Percentiles rank a stretch among this genome's conserved stretches.
These are phyloP conservation scores for Oenanthe sinensis DNA, from an alignment of 129 eudicot species.

Conservation along the genomic window DNA sequence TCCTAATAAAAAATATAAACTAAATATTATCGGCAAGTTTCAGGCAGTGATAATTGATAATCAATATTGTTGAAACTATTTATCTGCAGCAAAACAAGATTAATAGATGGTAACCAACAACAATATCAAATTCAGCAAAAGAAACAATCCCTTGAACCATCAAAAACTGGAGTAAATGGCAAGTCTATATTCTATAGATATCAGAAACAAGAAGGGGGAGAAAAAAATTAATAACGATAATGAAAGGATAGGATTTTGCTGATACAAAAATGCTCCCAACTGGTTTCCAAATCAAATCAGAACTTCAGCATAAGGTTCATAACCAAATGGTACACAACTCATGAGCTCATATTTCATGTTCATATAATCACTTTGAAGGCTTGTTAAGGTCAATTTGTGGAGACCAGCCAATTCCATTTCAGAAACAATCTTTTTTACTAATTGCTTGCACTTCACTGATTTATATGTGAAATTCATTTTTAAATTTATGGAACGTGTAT, in stretches of 20 bases:
- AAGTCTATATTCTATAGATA: neutral
- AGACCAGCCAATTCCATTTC: neutral
- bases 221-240: neutral
- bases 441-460: neutral
- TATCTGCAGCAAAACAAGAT: neutral
- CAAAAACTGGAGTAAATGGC: neutral
- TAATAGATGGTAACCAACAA: neutral
- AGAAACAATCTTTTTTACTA: neutral
- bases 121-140: neutral
- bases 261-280: neutral
- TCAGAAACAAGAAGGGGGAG: neutral
- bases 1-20: neutral
- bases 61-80: neutral
- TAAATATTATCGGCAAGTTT: neutral
- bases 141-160: neutral
- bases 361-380: neutral
- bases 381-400: neutral
- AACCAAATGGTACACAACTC: neutral
- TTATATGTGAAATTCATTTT: neutral
- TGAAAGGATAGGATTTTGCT: neutral
- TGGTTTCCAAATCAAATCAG: neutral
- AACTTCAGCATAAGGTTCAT: neutral
- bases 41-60: neutral
- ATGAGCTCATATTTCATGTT: neutral
- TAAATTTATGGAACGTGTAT: neutral